phyloP scores from a whole-genome alignment of 2,329 filamentous ascomycete genomes.

The Cladosporium sp. region DNA sequence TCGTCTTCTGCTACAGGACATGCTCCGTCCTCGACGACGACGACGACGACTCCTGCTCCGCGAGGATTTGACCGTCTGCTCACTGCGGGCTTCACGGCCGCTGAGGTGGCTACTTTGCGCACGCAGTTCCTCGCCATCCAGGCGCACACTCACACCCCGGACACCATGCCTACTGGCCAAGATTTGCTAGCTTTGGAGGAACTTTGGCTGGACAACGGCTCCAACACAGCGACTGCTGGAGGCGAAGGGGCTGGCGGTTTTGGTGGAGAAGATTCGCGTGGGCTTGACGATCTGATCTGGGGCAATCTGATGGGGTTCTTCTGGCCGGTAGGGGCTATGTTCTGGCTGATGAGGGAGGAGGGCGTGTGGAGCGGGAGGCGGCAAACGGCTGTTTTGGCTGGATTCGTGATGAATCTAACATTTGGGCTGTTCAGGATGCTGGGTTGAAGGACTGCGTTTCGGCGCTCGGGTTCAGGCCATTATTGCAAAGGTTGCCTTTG shows the following conservation, averaged over 20 bases:
- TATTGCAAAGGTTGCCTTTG: slow-evolving; percentile 19
- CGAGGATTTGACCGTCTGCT: slow-evolving; percentile 86
- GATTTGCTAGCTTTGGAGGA: slow-evolving; percentile 77
- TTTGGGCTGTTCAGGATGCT: slow-evolving; percentile 65
- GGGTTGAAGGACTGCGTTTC: slow-evolving; percentile 25
- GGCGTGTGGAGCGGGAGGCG: slow-evolving; percentile 80
- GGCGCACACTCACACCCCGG: slow-evolving; percentile 73
- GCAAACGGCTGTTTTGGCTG: slow-evolving; percentile 79
- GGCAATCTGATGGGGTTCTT: slow-evolving; percentile 91
- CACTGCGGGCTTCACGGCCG: slow-evolving; percentile 68
- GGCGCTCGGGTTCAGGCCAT: background rate
- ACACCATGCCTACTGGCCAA: slow-evolving; percentile 77
- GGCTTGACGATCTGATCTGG: slow-evolving; percentile 78
- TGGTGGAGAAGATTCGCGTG: slow-evolving; percentile 51
- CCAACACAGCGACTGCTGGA: slow-evolving; percentile 29
- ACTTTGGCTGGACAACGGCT: slow-evolving; percentile 70
- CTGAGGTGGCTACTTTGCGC: slow-evolving; percentile 77
- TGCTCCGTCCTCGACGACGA: slow-evolving; percentile 36
- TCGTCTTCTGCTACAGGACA: background rate
- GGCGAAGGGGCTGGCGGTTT: slow-evolving; percentile 39
- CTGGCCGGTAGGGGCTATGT: slow-evolving; percentile 80
- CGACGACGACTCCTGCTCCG: slow-evolving; percentile 51
- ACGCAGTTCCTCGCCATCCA: slow-evolving; percentile 86
- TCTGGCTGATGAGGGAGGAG: slow-evolving; percentile 80
- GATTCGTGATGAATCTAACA: slow-evolving; percentile 69